Evolutionary conservation across 2,329 filamentous ascomycete genomes (phyloP).

Genomic region (Arthroderma sp.): DNA sequence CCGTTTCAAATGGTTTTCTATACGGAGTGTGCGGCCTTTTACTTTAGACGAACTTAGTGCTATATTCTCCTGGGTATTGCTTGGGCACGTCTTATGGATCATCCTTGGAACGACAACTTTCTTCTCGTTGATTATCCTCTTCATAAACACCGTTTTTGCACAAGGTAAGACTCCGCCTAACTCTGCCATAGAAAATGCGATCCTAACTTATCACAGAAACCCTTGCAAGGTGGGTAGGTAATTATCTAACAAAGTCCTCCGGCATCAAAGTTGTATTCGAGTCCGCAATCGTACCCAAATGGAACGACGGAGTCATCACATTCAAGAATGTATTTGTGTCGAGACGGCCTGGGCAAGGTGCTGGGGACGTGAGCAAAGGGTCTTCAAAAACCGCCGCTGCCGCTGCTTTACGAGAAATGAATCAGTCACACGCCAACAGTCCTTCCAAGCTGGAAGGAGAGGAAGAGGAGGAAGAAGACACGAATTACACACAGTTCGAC

Average conservation of each 20-base stretch:
- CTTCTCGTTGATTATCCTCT: slow-evolving; percentile 77
- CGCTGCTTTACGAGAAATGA: slow-evolving; percentile 56
- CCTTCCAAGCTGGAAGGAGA: slow-evolving; percentile 16
- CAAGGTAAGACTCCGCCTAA: slow-evolving; percentile 49
- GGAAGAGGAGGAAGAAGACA: slow-evolving; percentile 55
- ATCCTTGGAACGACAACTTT: slow-evolving; percentile 96
- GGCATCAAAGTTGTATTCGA: slow-evolving; percentile 93
- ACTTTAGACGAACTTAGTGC: slow-evolving; percentile 94
- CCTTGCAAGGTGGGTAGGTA: slow-evolving; percentile 81
- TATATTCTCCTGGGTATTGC: slow-evolving; percentile 85
- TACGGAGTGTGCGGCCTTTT: slow-evolving; percentile 83
- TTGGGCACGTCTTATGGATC: slow-evolving; percentile 90
- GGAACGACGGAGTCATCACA: slow-evolving; percentile 87
- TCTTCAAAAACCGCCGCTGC: slow-evolving; percentile 73
- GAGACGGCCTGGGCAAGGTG: slow-evolving; percentile 67
- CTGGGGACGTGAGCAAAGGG: slow-evolving; percentile 79
- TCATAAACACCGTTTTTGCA: slow-evolving; percentile 91
- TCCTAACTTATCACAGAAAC: slow-evolving; percentile 49
- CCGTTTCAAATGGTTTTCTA: slow-evolving; percentile 95
- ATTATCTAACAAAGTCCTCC: slow-evolving; percentile 87
- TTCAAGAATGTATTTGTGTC: slow-evolving; percentile 97
- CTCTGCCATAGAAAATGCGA: neutral
- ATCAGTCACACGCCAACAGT: slow-evolving; percentile 31
- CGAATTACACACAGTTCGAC: slow-evolving; percentile 96
- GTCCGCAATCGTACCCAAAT: slow-evolving; percentile 91